These are phyloP conservation scores for Stephania cephalantha DNA, from an alignment of 164 flowering plant genomes.

Conservation along the genomic window DNA sequence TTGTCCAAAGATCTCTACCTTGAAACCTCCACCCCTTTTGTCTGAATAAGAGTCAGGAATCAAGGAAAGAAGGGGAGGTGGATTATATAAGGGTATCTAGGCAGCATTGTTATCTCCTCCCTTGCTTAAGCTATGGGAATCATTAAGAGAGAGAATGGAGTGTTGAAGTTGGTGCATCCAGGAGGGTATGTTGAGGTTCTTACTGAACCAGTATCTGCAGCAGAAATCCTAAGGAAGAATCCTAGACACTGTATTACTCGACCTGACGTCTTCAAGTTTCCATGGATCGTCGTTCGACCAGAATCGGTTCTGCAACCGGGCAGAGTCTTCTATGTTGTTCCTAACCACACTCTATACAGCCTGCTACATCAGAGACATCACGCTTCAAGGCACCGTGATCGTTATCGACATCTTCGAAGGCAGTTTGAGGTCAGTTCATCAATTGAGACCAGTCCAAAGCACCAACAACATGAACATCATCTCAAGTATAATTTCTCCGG, in stretches of 20 bases:
- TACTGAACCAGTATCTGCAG: constrained; percentile 33
- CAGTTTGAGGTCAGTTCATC: not conserved
- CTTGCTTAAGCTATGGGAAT: constrained; percentile 11
- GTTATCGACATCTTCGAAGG: not conserved
- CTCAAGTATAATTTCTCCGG: not conserved
- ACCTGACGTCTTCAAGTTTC: constrained; percentile 55
- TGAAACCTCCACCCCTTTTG: constrained; percentile 10
- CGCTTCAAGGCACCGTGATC: not conserved
- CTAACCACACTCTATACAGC: constrained; percentile 33
- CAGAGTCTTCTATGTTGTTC: constrained; percentile 45
- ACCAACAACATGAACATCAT: not conserved
- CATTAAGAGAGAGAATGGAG: constrained; percentile 18
- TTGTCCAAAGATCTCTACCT: constrained; percentile 5
- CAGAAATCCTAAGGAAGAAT: constrained; percentile 42
- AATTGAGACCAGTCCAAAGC: not conserved
- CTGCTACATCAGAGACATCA: constrained; percentile 24
- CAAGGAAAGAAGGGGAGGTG: not conserved
- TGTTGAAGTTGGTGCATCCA: constrained; percentile 50
- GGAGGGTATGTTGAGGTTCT: constrained; percentile 41
- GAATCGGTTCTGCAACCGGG: constrained; percentile 45
- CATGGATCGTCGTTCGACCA: constrained; percentile 56
- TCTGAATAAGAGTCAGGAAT: not conserved
- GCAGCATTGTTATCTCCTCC: constrained; percentile 10
- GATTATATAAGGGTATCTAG: constrained; percentile 7
- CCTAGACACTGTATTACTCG: constrained; percentile 57